Base-by-base conservation (phyloP, 495 filamentous ascomycete species). In the Geoglossum glabrum region DNA sequence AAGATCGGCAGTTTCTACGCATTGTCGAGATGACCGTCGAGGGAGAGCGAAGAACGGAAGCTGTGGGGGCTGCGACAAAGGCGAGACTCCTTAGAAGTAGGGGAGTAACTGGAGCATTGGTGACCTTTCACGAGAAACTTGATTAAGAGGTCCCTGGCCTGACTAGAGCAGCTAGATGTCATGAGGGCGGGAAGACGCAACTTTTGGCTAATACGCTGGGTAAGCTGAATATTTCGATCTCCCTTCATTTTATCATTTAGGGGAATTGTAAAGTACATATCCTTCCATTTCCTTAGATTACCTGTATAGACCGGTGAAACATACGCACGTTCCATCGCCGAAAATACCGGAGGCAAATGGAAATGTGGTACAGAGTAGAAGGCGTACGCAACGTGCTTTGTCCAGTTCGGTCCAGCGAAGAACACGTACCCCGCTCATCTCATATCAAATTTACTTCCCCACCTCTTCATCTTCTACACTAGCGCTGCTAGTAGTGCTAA, bases 381-480 rank as follows among this genome's bases (percentile, higher is more conserved):
- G 31, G 40, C n/a, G 40, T 19, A 21, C 17, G n/a, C 40, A 5
- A 45, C n/a, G 40, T 21, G 40, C 40, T 4, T 45, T 9, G 40
- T 21, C 17, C 36, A 15, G 36, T 7, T 40, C 13, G 36, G 13
- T 15, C 36, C 36, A 7, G 36, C 13, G 36, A 40, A 40, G 13
- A 40, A 40, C 36, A 11, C 31, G 17, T 15, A 40, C 36, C 11
- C 36, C 36, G 36, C 17, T 31, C 25, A n/a, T 31, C 54, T 27
- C 9, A 10, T 11, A 31, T 43, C 31, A 67, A 40, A 66, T 55
- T 47, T 69, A 68, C 67, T 72, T 72, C 17, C 63, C 57, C 55
- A 63, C 63, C 15, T 69, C 68, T 52, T 73, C 71, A 46, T 72
- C 71, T n/a, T 73, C 71, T 43, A 72, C 55, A 56, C 70, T 71